Evolutionary conservation across 148 eudicot genomes (phyloP).

Genomic region (Fagopyrum homotropicum): DNA sequence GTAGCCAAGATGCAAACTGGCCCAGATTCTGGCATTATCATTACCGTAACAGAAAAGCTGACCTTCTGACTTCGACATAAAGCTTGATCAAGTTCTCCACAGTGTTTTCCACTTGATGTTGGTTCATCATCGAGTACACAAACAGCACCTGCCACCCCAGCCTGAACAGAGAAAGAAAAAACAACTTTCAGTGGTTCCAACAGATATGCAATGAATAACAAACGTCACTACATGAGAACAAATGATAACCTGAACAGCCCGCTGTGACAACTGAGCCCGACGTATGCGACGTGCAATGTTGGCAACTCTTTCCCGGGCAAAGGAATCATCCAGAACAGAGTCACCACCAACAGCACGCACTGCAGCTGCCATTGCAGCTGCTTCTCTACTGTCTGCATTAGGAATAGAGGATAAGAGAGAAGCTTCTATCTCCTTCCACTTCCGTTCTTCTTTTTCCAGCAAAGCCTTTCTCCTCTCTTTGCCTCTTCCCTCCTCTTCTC

Average conservation of each 20-base stretch:
- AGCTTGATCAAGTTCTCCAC: constrained; percentile 78
- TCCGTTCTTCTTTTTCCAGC: constrained; percentile 95
- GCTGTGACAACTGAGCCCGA: constrained; percentile 73
- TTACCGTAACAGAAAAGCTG: constrained; percentile 78
- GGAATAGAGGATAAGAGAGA: constrained; percentile 95
- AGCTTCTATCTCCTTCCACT: constrained; percentile 99
- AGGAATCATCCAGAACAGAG: constrained; percentile 93
- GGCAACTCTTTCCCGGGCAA: constrained; percentile 95
- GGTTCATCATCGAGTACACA: constrained; percentile 98
- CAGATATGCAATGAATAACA: neutral
- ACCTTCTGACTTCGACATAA: constrained; percentile 69
- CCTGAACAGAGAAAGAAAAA: constrained; percentile 34
- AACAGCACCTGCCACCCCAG: constrained; percentile 76
- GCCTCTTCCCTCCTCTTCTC: constrained; percentile 99
- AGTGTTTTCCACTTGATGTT: constrained; percentile 71
- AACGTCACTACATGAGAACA: neutral
- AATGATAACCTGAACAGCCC: constrained; percentile 73
- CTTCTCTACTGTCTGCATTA: constrained; percentile 95
- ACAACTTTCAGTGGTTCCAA: neutral
- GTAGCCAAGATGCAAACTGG: constrained; percentile 93
- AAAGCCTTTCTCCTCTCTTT: constrained; percentile 99
- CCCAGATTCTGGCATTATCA: constrained; percentile 96
- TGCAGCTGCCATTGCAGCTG: constrained; percentile 98
- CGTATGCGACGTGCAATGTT: constrained; percentile 87
- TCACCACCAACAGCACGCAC: constrained; percentile 99